Base-by-base conservation (phyloP, 2,329 filamentous ascomycete genomes). In the Pseudogymnoascus verrucosus region DNA sequence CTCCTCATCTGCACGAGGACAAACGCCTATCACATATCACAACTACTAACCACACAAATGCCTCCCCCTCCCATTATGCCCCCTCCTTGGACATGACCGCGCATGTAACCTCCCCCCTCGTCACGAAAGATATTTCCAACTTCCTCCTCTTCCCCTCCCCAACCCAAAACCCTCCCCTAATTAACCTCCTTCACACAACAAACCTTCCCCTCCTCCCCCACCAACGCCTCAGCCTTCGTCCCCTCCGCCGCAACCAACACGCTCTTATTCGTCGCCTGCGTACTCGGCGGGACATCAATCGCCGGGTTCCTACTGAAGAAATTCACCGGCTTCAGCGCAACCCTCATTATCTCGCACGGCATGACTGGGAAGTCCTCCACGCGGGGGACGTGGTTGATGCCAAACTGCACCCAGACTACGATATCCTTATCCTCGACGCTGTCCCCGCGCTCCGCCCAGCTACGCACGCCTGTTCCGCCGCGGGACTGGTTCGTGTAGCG, bases 331-430 rank as follows among this genome's bases (percentile, higher is more conserved):
- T 80, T 78, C 39, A 84, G 69, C 54, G 74, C 72, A 1, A 84
- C 78, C 68, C 76, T 77, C 14, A 82, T 71, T 12, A 76, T 80
- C 73, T 89, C 86, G 68, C 80, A 81, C 0, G 86, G 86, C 86
- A 89, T 89, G 42, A 89, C 83, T 0, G 86, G 86, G 74, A 88
- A 89, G 70, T 89, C 86, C 69, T 88, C 86, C 23, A 84, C 78
- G 5, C 85, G 77, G 0, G 85, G 84, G 26, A 87, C 83, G 67
- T 89, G 86, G 36, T 87, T 89, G 26, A 87, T 81, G 16, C 86
- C 78, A 69, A 80, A 81, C 2, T 83, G 81, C 16, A 84, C 78
- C 81, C 82, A 86, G 4, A 86, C 74, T 1, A 86, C 82, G 42
- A 84, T 78, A 44, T 85, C 80, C 19, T 78, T 74, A 64, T 86